These are phyloP conservation scores for Ramichloridium luteum DNA, from an alignment of 2,329 filamentous ascomycete genomes.

Conservation along the genomic window DNA sequence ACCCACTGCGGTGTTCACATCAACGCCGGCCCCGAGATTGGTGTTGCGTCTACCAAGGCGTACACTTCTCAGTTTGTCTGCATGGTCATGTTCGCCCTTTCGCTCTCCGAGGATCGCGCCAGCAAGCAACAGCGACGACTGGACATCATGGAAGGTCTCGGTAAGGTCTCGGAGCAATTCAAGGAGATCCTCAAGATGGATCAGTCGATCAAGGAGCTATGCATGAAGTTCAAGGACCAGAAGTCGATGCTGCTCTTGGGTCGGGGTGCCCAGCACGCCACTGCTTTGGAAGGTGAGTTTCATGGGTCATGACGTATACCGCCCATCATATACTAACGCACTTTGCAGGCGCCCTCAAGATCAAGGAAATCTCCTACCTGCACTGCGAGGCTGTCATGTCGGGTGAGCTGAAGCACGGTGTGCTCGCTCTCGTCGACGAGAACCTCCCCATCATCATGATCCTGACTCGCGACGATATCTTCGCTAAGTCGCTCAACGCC, in stretches of 20 bases:
- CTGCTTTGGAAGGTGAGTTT: constrained; percentile 67
- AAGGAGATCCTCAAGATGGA: constrained; percentile 83
- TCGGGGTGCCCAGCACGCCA: constrained; percentile 92
- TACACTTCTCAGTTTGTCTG: constrained; percentile 99
- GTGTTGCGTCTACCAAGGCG: constrained; percentile 97
- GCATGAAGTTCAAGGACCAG: constrained; percentile 90
- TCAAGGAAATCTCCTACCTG: constrained; percentile 99
- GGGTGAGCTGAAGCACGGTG: constrained; percentile 97
- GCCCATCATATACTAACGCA: constrained; percentile 14
- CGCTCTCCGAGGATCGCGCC: constrained; percentile 87
- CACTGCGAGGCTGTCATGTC: constrained; percentile 99
- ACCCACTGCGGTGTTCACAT: constrained; percentile 99
- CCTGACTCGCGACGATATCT: constrained; percentile 86
- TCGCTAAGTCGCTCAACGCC: constrained; percentile 97
- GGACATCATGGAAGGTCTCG: constrained; percentile 91
- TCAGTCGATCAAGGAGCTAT: constrained; percentile 86
- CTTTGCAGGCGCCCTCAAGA: constrained; percentile 68
- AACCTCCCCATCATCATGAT: constrained; percentile 99
- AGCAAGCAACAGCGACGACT: constrained; percentile 85
- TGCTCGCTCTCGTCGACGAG: constrained; percentile 92
- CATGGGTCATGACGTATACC: not conserved
- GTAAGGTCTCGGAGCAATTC: constrained; percentile 81
- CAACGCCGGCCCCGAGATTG: constrained; percentile 96
- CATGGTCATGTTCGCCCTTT: constrained; percentile 99
- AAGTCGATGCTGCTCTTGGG: constrained; percentile 90